A percentile compares a stretch with the other conserved stretches of the same genome.
phyloP scores from a whole-genome alignment of 306 rosid genomes.

The Vigna hirtella region DNA sequence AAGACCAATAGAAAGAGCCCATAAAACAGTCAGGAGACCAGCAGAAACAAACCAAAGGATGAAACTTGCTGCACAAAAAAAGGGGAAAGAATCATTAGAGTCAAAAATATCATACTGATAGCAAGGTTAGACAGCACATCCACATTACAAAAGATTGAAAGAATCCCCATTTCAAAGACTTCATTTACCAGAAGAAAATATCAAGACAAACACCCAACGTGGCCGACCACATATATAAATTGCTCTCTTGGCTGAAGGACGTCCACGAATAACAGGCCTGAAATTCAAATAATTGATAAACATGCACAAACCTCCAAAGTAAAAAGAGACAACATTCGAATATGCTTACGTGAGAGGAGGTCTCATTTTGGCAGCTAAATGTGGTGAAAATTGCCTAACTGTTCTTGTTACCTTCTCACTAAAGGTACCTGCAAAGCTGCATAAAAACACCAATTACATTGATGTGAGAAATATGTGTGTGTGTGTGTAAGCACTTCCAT shows the following conservation, averaged over 20 bases:
- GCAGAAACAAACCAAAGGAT: constrained; percentile 85
- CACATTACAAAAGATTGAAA: constrained; percentile 34
- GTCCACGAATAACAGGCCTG: constrained; percentile 99
- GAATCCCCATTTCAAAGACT: constrained; percentile 12
- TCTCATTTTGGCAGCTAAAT: constrained; percentile 97
- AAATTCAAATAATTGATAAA: constrained; percentile 42
- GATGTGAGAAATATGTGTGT: not conserved
- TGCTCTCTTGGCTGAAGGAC: constrained; percentile 91
- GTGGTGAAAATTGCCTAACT: constrained; percentile 91
- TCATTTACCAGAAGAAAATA: constrained; percentile 76
- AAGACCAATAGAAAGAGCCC: constrained; percentile 88
- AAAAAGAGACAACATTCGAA: constrained; percentile 26
- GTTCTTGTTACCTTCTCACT: constrained; percentile 93
- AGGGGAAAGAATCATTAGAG: constrained; percentile 13
- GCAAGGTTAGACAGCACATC: constrained; percentile 19
- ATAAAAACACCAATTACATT: constrained; percentile 31
- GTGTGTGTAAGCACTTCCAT: not conserved
- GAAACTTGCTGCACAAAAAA: constrained; percentile 71
- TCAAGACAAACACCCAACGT: constrained; percentile 87
- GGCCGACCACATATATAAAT: constrained; percentile 90
- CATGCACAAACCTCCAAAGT: constrained; percentile 21
- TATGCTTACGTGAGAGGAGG: constrained; percentile 93
- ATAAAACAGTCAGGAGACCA: constrained; percentile 80
- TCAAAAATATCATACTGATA: not conserved
- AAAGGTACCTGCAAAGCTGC: constrained; percentile 98